Percentiles rank a stretch among this genome's conserved stretches.
Evolutionary conservation across 306 rosid species (phyloP).

Genomic region (Gastrolobium villosum): DNA sequence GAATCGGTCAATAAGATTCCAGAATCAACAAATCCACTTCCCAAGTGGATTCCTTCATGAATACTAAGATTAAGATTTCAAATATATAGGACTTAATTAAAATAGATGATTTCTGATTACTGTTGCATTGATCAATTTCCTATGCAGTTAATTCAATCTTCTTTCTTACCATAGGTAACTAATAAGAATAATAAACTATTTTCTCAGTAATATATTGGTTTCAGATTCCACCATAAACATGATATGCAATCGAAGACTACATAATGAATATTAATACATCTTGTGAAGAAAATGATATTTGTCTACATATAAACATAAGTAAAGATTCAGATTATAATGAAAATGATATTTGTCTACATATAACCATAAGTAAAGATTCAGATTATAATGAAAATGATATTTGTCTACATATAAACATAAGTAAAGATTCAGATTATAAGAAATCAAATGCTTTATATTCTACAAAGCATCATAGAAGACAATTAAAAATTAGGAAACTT

Average conservation of each 20-base stretch:
- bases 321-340: constrained; percentile 40
- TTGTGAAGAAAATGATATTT: constrained; percentile 65
- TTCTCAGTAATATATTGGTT: constrained; percentile 45
- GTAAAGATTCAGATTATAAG: constrained; percentile 35
- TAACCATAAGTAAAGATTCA: constrained; percentile 39
- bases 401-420: constrained; percentile 59
- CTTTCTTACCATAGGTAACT: no score
- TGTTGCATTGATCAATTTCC: no score
- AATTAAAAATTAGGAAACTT: constrained; percentile 48
- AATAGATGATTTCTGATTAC: no score
- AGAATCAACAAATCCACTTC: no score
- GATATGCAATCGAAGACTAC: constrained; percentile 57
- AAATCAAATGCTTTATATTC: constrained; percentile 16
- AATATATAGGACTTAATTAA: no score
- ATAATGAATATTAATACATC: constrained; percentile 53
- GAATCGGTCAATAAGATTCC: no score
- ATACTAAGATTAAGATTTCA: no score
- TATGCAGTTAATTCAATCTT: no score
- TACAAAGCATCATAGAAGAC: constrained; percentile 17
- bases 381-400: constrained; percentile 51
- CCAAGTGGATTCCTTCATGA: no score
- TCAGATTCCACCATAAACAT: constrained; percentile 89
- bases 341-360: constrained; percentile 72
- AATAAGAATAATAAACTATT: no score
- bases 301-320: constrained; percentile 58